Base-by-base conservation (phyloP, 805 yeast genomes). In the Zygosaccharomyces kombuchaensis region DNA sequence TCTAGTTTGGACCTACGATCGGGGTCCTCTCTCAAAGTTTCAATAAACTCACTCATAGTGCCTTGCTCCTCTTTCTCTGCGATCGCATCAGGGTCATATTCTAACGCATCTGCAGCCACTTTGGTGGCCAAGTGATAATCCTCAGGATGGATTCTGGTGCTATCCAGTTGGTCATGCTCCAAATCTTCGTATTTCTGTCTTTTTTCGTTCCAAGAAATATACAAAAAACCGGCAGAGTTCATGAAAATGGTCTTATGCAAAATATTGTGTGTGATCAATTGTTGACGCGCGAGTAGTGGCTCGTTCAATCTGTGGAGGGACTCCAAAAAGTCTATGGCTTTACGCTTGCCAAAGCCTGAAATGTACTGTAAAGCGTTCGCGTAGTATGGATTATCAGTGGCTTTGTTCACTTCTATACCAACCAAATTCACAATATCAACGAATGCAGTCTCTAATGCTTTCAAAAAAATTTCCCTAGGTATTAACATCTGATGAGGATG, bases 61-160 rank as follows among this genome's bases (percentile, higher is more conserved):
- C 73, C 76, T 41, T 62, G 67, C 17, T 62, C 66, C 50, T 66
- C 69, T 48, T 65, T 65, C 46, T 84, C 90, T 2, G 82, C 84
- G 59, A 87, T 74, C 53, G 89, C 96, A 65, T 91, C 98, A 58
- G 95, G 99, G 57, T 89, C 96, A 53, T 90, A 76, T 63, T 91
- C 99, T 53, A 93, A 75, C 1, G 99, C 98, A 71, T 93, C 99
- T 1, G 96, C 93, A 6, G 97, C 98, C 90, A 93, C 93, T 65
- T 93, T 93, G 41, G 93, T 80, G 2, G 97, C 98, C 55, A 93
- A 74, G 53, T 87, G 96, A 64, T 93, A 93, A 68, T 93, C 99
- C 67, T 93, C 98, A 6, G 98, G 98, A 59, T 93, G 99, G 38
- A 93, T 89, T 69, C 99, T 79, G 0, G 99, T 93, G 41, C 93